phyloP scores from a whole-genome alignment of 495 filamentous ascomycete species.

The Jackrogersella minutella region DNA sequence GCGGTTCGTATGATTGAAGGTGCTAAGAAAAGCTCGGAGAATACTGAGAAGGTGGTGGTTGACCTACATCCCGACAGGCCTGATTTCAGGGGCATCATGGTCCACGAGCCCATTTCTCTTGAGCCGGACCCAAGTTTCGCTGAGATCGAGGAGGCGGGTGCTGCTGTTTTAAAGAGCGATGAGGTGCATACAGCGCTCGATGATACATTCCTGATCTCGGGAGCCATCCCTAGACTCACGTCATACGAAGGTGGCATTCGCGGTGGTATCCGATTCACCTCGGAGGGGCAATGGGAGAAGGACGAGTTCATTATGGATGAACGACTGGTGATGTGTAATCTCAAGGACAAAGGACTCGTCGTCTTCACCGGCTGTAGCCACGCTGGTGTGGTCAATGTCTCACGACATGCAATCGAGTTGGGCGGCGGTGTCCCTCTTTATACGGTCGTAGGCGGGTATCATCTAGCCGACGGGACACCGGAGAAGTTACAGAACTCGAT shows the following conservation, averaged over 20 bases:
- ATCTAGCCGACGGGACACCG: conserved; percentile 61
- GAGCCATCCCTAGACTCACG: conserved; percentile 64
- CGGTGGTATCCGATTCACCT: conserved; percentile 57
- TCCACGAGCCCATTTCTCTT: conserved; percentile 57
- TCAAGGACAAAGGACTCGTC: conserved; percentile 67
- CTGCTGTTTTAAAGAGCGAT: conserved; percentile 52
- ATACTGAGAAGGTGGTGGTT: conserved; percentile 47
- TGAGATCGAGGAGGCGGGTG: conserved; percentile 60
- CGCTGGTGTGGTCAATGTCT: conserved; percentile 66
- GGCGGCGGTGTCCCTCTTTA: conserved; percentile 57
- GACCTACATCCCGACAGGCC: conserved; percentile 67
- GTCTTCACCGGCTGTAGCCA: conserved; percentile 71
- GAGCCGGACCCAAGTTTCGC: conserved; percentile 66
- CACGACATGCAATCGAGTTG: conserved; percentile 58
- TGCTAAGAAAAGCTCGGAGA: conserved; percentile 46
- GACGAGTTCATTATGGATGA: conserved; percentile 67
- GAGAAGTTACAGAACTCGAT: conserved; percentile 58
- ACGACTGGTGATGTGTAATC: conserved; percentile 64
- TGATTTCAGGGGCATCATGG: conserved; percentile 60
- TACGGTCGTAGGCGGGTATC: conserved; percentile 67
- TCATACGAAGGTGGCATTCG: conserved; percentile 62
- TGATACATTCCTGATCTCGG: conserved; percentile 64
- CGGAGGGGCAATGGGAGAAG: conserved; percentile 58
- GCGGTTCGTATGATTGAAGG: conserved; percentile 57
- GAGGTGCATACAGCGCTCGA: conserved; percentile 62